Evolutionary conservation across 441 rosid genomes (phyloP), one percentile per base, ranked within the genome.

Genomic region (Gossypium gossypioides): DNA sequence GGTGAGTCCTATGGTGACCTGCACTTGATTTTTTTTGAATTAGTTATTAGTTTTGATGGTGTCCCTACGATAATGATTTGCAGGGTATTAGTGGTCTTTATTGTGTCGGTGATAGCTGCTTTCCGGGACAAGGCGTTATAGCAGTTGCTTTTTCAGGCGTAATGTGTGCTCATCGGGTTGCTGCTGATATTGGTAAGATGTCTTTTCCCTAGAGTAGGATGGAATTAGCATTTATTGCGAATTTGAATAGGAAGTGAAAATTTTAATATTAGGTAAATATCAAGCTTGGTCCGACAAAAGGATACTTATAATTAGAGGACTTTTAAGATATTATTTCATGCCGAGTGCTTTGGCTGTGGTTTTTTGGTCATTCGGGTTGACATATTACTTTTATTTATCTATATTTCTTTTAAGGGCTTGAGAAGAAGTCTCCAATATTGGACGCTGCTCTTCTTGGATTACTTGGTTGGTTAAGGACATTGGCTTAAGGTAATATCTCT

Each of bases 21-120:
- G 13, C 22, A 2, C 46, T 60, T 56, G 24, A 2, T 15, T 60
- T 60, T 34, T 60, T 60, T 29, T 32, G 12, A 9, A 2, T n/a
- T 60, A 29, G 65, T 7, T 60, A 32, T 60, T 52, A 13, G 52
- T 61, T 73, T 69, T 29, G 22, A 60, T 59, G 65, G 22, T 58
- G 40, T 60, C 10, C 42, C 34, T 60, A 15, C 13, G 32, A 60
- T 60, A 15, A 29, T n/a, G 16, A 77, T 37, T 81, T 73, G 78
- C 90, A 95, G 97, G 86, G 87, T 32, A 75, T 95, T 79, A 80
- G 83, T 50, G 86, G 96, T 64, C 86, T 95, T 70, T 95, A 94
- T 77, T 90, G 97, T 75, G 98, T 94, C 61, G 97, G 98, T 51
- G 97, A 94, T 76, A 91, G 97, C 85, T 94, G 97, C 84, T 94